phyloP scores from a whole-genome alignment of 331 rosid genomes.

The Ulmus americana region DNA sequence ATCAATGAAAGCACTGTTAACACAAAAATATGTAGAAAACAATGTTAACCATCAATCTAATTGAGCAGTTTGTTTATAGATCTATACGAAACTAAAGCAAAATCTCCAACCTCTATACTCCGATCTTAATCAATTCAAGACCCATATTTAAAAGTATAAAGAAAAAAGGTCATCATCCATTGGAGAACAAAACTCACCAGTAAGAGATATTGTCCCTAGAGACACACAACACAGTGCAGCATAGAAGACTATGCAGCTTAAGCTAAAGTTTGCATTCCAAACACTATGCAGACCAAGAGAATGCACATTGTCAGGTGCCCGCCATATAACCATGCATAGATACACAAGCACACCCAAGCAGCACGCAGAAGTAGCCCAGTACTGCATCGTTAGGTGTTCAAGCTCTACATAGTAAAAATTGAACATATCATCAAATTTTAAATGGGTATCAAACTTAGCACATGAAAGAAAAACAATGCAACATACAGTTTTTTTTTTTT shows the following conservation, averaged over 20 bases:
- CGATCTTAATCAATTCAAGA: conserved; percentile 5
- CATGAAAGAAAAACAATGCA: neutral
- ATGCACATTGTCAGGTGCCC: conserved; percentile 10
- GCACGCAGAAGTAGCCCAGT: conserved; percentile 77
- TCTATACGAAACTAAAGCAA: neutral
- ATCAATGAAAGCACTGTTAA: neutral
- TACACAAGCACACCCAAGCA: conserved; percentile 55
- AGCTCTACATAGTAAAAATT: conserved; percentile 41
- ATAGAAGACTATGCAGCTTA: conserved; percentile 40
- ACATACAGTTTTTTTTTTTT: neutral
- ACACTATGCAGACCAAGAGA: conserved; percentile 8
- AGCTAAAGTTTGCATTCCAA: conserved; percentile 45
- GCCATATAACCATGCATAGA: conserved; percentile 33
- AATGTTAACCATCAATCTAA: neutral
- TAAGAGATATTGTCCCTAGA: conserved; percentile 39
- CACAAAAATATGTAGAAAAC: neutral
- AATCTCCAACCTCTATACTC: neutral
- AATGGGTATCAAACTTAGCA: neutral
- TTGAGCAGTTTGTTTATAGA: too few species aligned
- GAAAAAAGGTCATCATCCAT: neutral
- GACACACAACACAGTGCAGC: conserved; percentile 37
- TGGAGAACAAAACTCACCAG: conserved; percentile 38
- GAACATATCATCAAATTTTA: conserved; percentile 3
- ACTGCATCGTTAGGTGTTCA: conserved; percentile 65
- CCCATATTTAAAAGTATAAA: neutral